phyloP scores from a whole-genome alignment of 306 rosid genomes.

The Arachis stenosperma region DNA sequence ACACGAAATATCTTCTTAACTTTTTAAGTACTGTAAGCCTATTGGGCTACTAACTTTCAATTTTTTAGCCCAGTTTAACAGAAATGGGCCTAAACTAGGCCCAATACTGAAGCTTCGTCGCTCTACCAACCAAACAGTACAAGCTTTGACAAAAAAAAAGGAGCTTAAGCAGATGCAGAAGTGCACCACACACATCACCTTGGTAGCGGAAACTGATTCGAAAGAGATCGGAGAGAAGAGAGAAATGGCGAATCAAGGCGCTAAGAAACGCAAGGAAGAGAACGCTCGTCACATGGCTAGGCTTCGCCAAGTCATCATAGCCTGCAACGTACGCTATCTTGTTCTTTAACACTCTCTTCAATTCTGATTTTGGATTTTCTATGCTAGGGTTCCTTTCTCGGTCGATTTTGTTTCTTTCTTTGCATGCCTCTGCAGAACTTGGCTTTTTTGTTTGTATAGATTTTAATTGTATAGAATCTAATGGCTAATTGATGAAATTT shows the following conservation, averaged over 20 bases:
- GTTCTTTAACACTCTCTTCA: background rate
- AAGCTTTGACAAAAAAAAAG: background rate
- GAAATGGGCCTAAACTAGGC: background rate
- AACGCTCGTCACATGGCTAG: conserved; percentile 82
- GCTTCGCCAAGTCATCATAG: conserved; percentile 71
- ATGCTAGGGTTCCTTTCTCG: conserved; percentile 11
- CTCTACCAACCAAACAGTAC: background rate
- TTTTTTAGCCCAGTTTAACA: background rate
- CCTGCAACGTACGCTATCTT: conserved; percentile 60
- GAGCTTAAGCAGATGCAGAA: background rate
- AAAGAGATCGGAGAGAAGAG: conserved; percentile 3
- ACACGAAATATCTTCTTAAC: background rate
- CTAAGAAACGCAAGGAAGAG: conserved; percentile 96
- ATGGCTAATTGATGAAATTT: conserved; percentile 3
- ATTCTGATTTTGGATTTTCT: background rate
- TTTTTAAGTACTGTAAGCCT: background rate
- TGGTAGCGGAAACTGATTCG: background rate
- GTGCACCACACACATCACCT: background rate
- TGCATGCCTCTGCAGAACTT: background rate
- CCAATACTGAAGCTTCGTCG: background rate
- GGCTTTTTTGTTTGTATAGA: background rate
- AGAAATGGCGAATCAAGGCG: conserved; percentile 94
- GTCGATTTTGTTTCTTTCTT: background rate
- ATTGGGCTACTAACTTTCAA: background rate
- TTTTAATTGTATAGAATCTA: background rate